Conservation (phyloP, 441 rosid genomes). For the Viola pubescens region DNA sequence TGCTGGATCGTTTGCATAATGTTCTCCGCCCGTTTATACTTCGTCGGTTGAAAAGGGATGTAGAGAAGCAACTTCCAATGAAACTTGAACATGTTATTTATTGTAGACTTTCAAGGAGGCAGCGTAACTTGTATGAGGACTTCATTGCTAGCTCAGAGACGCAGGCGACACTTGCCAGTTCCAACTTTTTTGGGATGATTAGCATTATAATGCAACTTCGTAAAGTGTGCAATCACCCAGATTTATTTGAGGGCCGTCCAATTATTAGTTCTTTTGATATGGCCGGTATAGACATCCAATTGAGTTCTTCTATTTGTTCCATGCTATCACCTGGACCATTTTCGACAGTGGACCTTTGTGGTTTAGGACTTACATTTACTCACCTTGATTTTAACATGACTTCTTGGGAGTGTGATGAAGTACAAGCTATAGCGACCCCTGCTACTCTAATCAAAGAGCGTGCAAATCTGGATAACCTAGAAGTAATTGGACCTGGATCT, state of each 20-base stretch:
- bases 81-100: conserved; percentile 91
- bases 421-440: conserved; percentile 68
- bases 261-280: conserved; percentile 97
- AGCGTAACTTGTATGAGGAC: conserved; percentile 97
- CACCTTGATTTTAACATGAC: conserved; percentile 73
- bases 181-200: conserved; percentile 99
- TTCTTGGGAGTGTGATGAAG: conserved; percentile 89
- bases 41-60: conserved; percentile 96
- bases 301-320: conserved; percentile 74
- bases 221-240: conserved; percentile 99
- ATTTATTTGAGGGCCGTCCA: conserved; percentile 99
- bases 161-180: conserved; percentile 92
- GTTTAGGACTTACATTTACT: conserved; percentile 75
- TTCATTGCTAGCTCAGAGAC: conserved; percentile 99
- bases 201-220: conserved; percentile 99
- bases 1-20: conserved; percentile 96
- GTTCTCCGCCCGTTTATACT: conserved; percentile 98
- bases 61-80: conserved; percentile 95
- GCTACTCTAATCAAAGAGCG: conserved; percentile 54
- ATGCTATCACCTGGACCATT: conserved; percentile 57
- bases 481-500: conserved; percentile 34
- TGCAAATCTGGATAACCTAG: conserved; percentile 30
- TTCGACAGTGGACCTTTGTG: conserved; percentile 52
- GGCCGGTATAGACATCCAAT: conserved; percentile 66
- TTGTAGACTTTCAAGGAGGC: conserved; percentile 96